These are phyloP conservation scores for Periglandula ipomoeae DNA, from an alignment of 2,329 filamentous ascomycete genomes.

Conservation along the genomic window DNA sequence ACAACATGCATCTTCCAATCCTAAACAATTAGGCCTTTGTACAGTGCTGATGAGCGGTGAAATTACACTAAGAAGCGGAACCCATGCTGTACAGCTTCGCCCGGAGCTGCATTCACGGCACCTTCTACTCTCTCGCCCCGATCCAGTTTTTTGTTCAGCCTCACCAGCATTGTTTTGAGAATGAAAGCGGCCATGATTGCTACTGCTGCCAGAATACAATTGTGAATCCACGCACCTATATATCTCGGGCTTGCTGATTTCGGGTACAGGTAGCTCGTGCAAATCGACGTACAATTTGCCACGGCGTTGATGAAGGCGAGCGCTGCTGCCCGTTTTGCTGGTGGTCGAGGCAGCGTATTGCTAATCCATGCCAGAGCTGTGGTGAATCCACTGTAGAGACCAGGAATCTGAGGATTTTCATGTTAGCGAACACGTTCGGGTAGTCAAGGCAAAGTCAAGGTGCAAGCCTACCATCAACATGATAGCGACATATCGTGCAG, in stretches of 20 bases:
- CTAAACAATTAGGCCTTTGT: neutral
- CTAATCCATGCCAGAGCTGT: slow-evolving; percentile 66
- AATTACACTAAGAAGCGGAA: slow-evolving; percentile 55
- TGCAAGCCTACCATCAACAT: slow-evolving; percentile 50
- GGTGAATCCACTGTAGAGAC: slow-evolving; percentile 57
- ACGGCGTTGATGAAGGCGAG: slow-evolving; percentile 65
- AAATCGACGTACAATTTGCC: slow-evolving; percentile 52
- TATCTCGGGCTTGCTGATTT: slow-evolving; percentile 33
- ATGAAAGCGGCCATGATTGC: slow-evolving; percentile 55
- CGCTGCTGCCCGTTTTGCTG: slow-evolving; percentile 60
- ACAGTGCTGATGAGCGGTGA: neutral
- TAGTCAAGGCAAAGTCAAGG: neutral
- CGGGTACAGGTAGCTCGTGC: slow-evolving; percentile 59
- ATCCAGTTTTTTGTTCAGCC: slow-evolving; percentile 62
- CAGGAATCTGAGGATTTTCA: slow-evolving; percentile 31
- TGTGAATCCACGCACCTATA: slow-evolving; percentile 56
- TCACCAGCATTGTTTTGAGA: slow-evolving; percentile 52
- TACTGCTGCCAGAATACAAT: slow-evolving; percentile 54
- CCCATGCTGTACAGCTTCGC: slow-evolving; percentile 46
- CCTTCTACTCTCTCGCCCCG: slow-evolving; percentile 48
- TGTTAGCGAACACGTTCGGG: neutral
- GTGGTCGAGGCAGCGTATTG: slow-evolving; percentile 65
- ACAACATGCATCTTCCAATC: neutral
- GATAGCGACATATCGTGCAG: slow-evolving; percentile 59
- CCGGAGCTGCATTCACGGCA: slow-evolving; percentile 44